These are phyloP conservation scores for Fraxinus nigra DNA, from an alignment of 305 asterid genomes.

Conservation along the genomic window DNA sequence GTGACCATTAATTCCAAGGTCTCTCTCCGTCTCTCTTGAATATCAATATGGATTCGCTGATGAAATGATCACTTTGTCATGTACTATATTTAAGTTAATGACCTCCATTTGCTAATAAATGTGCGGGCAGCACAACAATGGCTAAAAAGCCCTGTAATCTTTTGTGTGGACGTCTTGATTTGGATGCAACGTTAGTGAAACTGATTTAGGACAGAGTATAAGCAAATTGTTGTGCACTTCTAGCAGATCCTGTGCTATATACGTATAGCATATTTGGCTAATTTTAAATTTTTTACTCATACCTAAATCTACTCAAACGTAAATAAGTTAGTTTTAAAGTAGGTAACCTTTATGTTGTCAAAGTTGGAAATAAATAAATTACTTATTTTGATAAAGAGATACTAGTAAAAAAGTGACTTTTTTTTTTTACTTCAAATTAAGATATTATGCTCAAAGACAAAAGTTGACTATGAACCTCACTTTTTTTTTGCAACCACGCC, in stretches of 20 bases:
- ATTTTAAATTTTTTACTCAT: not conserved
- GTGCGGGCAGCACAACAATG: not conserved
- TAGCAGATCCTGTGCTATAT: not conserved
- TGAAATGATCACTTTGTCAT: not conserved
- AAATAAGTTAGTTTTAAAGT: not conserved
- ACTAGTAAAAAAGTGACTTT: not conserved
- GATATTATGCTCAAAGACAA: not conserved
- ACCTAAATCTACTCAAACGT: not conserved
- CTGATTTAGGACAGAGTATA: not conserved
- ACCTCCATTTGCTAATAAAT: not conserved
- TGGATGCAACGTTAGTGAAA: not conserved
- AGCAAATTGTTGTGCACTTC: not conserved
- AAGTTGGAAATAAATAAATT: not conserved
- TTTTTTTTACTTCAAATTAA: not conserved
- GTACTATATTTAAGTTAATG: not conserved
- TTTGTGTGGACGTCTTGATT: not conserved
- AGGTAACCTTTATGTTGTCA: not conserved
- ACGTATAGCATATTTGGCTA: not conserved
- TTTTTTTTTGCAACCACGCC: too few relatives aligned
- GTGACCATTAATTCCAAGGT: slow-evolving; percentile 28
- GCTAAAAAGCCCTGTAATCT: not conserved
- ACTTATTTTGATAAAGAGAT: not conserved
- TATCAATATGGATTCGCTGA: not conserved
- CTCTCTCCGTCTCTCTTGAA: slow-evolving; percentile 17
- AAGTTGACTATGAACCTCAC: not conserved